Base-by-base conservation (phyloP, 495 filamentous ascomycete species). In the Pseudomonodictys pantanalensis region DNA sequence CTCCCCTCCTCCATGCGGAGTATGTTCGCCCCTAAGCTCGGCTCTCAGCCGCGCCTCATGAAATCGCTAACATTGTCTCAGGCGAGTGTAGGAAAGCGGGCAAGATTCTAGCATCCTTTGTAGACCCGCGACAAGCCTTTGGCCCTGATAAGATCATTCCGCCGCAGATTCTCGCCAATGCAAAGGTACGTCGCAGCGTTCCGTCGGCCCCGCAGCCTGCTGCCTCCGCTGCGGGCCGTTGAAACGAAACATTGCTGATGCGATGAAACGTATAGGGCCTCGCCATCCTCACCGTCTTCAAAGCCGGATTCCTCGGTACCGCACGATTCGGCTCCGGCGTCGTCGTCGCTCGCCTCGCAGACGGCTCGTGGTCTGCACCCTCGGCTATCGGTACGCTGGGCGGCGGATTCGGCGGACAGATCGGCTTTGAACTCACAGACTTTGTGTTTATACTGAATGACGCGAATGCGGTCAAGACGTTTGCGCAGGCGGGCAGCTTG, bases 371-470 rank as follows among this genome's bases (percentile, higher is more conserved):
- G 93, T 95, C 89, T 56, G 95, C 93, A 15, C 93, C 93, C 5
- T 90, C 89, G 15, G 95, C 93, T 18, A 95, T 98, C 61, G 84
- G 85, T 49, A 93, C 89, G 18, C 88, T 87, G 23, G 93, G 93
- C 65, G 95, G 87, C 54, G 93, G 93, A 24, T 92, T 97, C 63
- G 93, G 93, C 65, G 92, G 93, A 20, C 93, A 98, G 72, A 95
- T 98, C 69, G 93, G 93, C 28, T 92, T 96, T 77, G 93, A 98
- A 73, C 77, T 98, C 58, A 97, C 95, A 39, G 93, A 98, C 71
- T 97, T 98, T 71, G 95, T 98, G 66, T 97, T 98, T 78, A 96
- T 97, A 58, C 84, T 98, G 47, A 98, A 98, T 73, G 93, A 98
- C 70, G 81, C 86, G 38, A 83, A 81, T 38, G 93, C 93, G 23